Base-by-base conservation (phyloP, 495 filamentous ascomycete species). In the Thermochaetoides thermophila region DNA sequence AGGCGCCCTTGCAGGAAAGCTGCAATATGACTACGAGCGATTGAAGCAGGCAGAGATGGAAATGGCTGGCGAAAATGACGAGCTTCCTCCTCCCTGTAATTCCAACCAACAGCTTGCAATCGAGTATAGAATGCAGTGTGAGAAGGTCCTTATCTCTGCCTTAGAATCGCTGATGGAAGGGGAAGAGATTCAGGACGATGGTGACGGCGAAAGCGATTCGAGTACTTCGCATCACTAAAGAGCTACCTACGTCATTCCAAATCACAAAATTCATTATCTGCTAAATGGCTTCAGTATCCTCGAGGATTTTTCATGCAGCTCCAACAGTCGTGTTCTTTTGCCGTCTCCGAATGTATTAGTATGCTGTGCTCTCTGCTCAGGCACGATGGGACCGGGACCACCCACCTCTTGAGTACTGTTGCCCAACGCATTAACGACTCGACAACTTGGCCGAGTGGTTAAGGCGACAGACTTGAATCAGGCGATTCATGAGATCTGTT, bases 81-180 rank as follows among this genome's bases (percentile, higher is more conserved):
- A 8, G n/a, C 40, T 55, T 28, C 40, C 20, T 8, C 39, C 47
- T 32, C 42, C 53, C 4, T 24, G 31, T 14, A 59, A 57, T 31
- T 39, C 35, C 9, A 64, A 64, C 33, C 62, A 64, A 43, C 25
- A 45, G 29, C 44, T 66, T 5, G 61, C 58, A 20, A 8, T 53
- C n/a, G 30, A 41, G 5, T 64, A 66, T 40, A 41, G 63, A 32
- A 31, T 34, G 18, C 58, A 60, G 39, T 66, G 55, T 35, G 44
- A 42, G 31, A 54, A 46, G 34, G 62, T 64, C 7, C 25, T 63
- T 22, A 42, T 17, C 3, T 35, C 37, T 16, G 48, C 51, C 17
- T 18, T 37, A 9, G 35, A 30, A 7, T n/a, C 12, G 20, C 31
- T 42, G 29, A 26, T 5, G 15, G 27, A 13, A 17, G 19, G 11